Evolutionary conservation across 805 yeast genomes (phyloP).

Genomic region (Metschnikowia picachoensis): DNA sequence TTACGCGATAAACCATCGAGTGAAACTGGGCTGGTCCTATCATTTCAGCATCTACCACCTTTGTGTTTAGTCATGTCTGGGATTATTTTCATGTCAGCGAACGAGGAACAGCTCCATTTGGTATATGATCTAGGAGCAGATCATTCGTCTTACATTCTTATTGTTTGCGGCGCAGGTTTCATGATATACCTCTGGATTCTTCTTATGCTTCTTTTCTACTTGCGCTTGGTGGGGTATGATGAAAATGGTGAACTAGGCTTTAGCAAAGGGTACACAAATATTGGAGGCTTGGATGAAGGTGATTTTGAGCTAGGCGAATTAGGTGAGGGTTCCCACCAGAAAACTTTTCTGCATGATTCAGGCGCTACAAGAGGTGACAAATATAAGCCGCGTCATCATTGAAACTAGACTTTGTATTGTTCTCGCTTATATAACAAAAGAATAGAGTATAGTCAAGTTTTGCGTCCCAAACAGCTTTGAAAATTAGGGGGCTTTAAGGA

Average conservation of each 20-base stretch:
- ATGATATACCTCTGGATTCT: conserved; percentile 65
- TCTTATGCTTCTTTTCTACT: conserved; percentile 55
- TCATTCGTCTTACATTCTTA: conserved; percentile 77
- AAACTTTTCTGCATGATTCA: too few species aligned
- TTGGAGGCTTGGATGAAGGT: conserved; percentile 19
- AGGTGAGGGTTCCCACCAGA: conserved; percentile 8
- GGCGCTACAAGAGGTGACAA: too few species aligned
- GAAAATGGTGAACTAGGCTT: conserved; percentile 33
- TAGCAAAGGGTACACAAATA: conserved; percentile 14
- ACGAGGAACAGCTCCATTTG: conserved; percentile 75
- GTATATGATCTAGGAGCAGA: conserved; percentile 76
- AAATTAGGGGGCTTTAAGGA: too few species aligned
- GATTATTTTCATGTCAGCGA: conserved; percentile 84
- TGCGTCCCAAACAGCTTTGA: too few species aligned
- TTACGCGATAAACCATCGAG: conserved; percentile 54
- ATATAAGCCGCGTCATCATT: too few species aligned
- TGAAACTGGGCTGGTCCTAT: conserved; percentile 42
- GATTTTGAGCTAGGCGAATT: conserved; percentile 38
- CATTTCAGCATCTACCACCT: conserved; percentile 87
- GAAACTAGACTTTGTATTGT: too few species aligned
- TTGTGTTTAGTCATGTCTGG: conserved; percentile 78
- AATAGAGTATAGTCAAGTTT: too few species aligned
- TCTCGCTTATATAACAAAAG: too few species aligned
- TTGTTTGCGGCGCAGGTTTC: conserved; percentile 69
- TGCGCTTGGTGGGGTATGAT: conserved; percentile 41